phyloP scores from a whole-genome alignment of 164 flowering plant species.

The Malania oleifera region DNA sequence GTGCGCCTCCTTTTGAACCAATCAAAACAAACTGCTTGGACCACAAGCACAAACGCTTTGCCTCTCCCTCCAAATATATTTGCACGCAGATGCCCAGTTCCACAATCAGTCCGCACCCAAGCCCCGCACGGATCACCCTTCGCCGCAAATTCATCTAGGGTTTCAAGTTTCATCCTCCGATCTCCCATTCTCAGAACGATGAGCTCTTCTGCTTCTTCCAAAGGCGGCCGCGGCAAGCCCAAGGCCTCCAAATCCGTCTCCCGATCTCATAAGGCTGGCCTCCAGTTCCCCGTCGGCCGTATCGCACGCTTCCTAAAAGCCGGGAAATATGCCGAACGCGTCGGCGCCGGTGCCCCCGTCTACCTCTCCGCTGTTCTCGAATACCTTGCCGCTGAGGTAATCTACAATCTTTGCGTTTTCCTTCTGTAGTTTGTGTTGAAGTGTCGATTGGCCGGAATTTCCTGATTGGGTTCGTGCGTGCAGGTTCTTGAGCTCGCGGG shows the following conservation, averaged over 20 bases:
- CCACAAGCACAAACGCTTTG: too few species aligned
- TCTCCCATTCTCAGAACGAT: too few species aligned
- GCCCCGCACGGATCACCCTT: too few species aligned
- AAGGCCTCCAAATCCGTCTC: slow-evolving; percentile 20
- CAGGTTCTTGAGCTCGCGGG: slow-evolving; percentile 33
- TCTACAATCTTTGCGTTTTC: not conserved
- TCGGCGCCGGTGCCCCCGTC: slow-evolving; percentile 34
- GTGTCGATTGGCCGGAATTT: not conserved
- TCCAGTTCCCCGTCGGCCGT: slow-evolving; percentile 29
- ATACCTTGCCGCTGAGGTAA: slow-evolving; percentile 35
- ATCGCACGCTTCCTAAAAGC: slow-evolving; percentile 25
- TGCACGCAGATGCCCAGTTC: too few species aligned
- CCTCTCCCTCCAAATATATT: too few species aligned
- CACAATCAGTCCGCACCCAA: too few species aligned
- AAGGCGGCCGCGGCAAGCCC: slow-evolving; percentile 22
- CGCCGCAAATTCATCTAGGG: too few species aligned
- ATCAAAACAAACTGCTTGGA: too few species aligned
- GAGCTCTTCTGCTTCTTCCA: too few species aligned
- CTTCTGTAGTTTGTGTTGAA: slow-evolving; percentile 3
- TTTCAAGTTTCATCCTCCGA: too few species aligned
- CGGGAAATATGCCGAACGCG: slow-evolving; percentile 26
- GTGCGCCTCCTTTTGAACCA: too few species aligned
- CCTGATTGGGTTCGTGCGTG: not conserved
- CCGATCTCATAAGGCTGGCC: slow-evolving; percentile 24
- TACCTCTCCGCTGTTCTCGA: slow-evolving; percentile 44